A percentile compares a stretch with the other conserved stretches of the same genome.
These are phyloP conservation scores for Nymphaea thermarum DNA, from an alignment of 164 flowering plant genomes.

Conservation along the genomic window DNA sequence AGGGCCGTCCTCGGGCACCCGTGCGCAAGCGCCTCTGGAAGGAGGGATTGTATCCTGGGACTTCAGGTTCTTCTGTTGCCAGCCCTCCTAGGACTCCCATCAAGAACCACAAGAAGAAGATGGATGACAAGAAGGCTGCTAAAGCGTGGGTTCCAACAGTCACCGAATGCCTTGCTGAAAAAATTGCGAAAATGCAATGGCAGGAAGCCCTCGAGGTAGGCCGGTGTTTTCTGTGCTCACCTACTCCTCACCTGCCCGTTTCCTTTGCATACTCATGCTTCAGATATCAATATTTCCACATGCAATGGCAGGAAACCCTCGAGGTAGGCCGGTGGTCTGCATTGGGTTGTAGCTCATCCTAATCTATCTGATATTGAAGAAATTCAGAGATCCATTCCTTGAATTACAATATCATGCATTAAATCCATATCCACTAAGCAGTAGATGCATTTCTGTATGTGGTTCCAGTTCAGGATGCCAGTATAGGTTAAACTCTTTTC, in stretches of 20 bases:
- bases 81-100: conserved; percentile 28
- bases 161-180: conserved; percentile 60
- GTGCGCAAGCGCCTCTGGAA: conserved; percentile 65
- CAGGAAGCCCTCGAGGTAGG: conserved; percentile 66
- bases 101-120: conserved; percentile 75
- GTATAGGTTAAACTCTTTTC: too few relatives aligned
- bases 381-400: too few relatives aligned
- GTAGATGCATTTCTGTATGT: too few relatives aligned
- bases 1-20: conserved; percentile 6
- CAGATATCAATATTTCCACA: neutral
- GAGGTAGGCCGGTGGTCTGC: conserved; percentile 27
- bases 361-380: too few relatives aligned
- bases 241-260: neutral
- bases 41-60: conserved; percentile 71
- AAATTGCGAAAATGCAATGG: conserved; percentile 68
- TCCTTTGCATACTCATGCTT: neutral
- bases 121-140: conserved; percentile 45
- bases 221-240: neutral
- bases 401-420: too few relatives aligned
- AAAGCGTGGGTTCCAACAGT: conserved; percentile 84
- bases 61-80: conserved; percentile 13
- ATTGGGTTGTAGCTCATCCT: too few relatives aligned
- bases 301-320: conserved; percentile 62
- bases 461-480: too few relatives aligned
- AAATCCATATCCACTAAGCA: too few relatives aligned